A percentile compares a stretch with the other conserved stretches of the same genome.
Evolutionary conservation across 768 basidiomycete genomes (phyloP).

Genomic region (Auricularia heimuer): DNA sequence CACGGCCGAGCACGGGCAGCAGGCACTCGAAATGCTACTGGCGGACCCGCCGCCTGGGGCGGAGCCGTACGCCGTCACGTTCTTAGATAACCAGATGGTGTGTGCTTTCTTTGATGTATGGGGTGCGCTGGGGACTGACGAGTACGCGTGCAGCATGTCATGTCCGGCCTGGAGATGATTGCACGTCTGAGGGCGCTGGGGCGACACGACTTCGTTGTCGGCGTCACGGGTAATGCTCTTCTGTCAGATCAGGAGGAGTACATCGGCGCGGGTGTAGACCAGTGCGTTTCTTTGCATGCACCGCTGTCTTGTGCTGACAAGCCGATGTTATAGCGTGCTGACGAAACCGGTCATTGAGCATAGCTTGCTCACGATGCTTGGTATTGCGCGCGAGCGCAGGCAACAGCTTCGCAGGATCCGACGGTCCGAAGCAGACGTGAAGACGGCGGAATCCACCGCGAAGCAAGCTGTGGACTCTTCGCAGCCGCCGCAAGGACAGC

Average conservation of each 20-base stretch:
- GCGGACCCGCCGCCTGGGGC: constrained; percentile 13
- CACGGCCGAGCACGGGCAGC: constrained; percentile 75
- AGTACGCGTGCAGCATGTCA: constrained; percentile 31
- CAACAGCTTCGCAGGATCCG: neutral
- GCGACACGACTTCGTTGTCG: constrained; percentile 70
- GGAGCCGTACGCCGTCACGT: constrained; percentile 33
- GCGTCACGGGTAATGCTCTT: constrained; percentile 60
- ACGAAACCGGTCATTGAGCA: constrained; percentile 72
- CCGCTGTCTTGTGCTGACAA: neutral
- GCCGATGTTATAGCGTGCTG: constrained; percentile 39
- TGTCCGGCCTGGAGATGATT: constrained; percentile 65
- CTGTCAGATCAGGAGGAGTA: constrained; percentile 65
- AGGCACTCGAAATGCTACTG: constrained; percentile 64
- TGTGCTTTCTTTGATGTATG: neutral
- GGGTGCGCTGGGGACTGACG: neutral
- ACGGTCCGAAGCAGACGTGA: no score
- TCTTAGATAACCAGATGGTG: constrained; percentile 68
- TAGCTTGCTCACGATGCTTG: constrained; percentile 33
- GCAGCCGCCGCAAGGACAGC: no score
- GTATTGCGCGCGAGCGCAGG: constrained; percentile 31
- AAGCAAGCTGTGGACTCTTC: no score
- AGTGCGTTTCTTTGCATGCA: constrained; percentile 33
- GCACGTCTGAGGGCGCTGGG: constrained; percentile 53
- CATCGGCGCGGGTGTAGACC: constrained; percentile 62
- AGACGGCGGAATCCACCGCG: no score